phyloP scores from a whole-genome alignment of 2,329 filamentous ascomycete genomes.

The Podosphaera xanthii region DNA sequence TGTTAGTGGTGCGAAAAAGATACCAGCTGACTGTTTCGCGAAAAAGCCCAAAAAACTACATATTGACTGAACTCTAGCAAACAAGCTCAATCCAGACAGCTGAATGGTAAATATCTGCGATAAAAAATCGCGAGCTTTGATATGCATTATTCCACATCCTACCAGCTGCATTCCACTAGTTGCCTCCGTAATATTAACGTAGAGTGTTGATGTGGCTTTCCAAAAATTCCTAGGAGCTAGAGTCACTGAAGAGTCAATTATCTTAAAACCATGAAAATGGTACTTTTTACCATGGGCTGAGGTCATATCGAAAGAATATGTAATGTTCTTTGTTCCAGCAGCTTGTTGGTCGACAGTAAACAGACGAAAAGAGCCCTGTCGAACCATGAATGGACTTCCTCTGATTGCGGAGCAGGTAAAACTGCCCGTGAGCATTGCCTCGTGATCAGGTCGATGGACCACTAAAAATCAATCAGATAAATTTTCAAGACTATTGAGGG shows the following conservation, averaged over 20 bases:
- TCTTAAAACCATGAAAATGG: slow-evolving; percentile 38
- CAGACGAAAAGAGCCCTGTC: slow-evolving; percentile 31
- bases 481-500: neutral
- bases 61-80: slow-evolving; percentile 23
- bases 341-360: slow-evolving; percentile 29
- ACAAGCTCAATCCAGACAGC: slow-evolving; percentile 24
- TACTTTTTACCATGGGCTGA: slow-evolving; percentile 28
- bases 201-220: slow-evolving; percentile 37
- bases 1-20: slow-evolving; percentile 31
- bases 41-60: slow-evolving; percentile 32
- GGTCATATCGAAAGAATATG: slow-evolving; percentile 37
- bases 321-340: slow-evolving; percentile 33
- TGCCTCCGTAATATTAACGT: slow-evolving; percentile 29
- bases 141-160: slow-evolving; percentile 36
- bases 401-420: slow-evolving; percentile 31
- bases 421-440: slow-evolving; percentile 32
- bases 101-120: slow-evolving; percentile 31
- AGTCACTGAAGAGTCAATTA: slow-evolving; percentile 35
- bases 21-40: slow-evolving; percentile 26
- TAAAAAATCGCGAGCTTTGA: slow-evolving; percentile 28
- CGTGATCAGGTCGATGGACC: slow-evolving; percentile 25
- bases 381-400: slow-evolving; percentile 37
- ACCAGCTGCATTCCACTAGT: slow-evolving; percentile 18
- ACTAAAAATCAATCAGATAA: slow-evolving; percentile 10
- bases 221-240: slow-evolving; percentile 33